These are phyloP conservation scores for Orbilia javanica DNA, from an alignment of 2,329 filamentous ascomycete species.

Conservation along the genomic window DNA sequence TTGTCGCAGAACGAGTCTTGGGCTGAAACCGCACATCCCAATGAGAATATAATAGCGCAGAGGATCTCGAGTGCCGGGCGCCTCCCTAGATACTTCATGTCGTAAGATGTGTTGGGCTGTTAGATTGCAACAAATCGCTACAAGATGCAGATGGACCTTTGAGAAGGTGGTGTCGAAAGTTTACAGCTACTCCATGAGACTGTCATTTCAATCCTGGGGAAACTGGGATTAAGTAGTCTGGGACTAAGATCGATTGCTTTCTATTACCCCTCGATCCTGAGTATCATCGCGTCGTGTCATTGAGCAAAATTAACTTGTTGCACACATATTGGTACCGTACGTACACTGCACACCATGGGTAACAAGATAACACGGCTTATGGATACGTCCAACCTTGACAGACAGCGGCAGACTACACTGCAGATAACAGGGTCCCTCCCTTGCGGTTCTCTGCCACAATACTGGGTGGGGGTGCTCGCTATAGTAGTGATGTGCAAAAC, in stretches of 20 bases:
- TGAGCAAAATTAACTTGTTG: not conserved
- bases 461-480: not conserved
- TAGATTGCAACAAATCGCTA: not conserved
- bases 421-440: constrained; percentile 3
- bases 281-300: too few species aligned
- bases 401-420: constrained; percentile 5
- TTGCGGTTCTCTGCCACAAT: not conserved
- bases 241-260: not conserved
- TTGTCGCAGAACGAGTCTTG: constrained; percentile 70
- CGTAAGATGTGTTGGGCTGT: constrained; percentile 13
- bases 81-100: not conserved
- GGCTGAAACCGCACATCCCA: constrained; percentile 20
- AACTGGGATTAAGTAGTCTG: not conserved
- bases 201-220: not conserved
- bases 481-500: not conserved
- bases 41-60: not conserved
- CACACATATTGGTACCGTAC: too few species aligned
- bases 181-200: not conserved
- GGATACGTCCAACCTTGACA: not conserved
- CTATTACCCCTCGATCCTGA: too few species aligned
- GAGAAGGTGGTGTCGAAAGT: not conserved
- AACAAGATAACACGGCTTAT: constrained; percentile 8
- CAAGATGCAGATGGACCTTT: not conserved
- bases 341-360: too few species aligned
- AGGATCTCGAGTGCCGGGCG: not conserved